Conservation (phyloP, 257 asterid species). For the Penstemon barbatus region DNA sequence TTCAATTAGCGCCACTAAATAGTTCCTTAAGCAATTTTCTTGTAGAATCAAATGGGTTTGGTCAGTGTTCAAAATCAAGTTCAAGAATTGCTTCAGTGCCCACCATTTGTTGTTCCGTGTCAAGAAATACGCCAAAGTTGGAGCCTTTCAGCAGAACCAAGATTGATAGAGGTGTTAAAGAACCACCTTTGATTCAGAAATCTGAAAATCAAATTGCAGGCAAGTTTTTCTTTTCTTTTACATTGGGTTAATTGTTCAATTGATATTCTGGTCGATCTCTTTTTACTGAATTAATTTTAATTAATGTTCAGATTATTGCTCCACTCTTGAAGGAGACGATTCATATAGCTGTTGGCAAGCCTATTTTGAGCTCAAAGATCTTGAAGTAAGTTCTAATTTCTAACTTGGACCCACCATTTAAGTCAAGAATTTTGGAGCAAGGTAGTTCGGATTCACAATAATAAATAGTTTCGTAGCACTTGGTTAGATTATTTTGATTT, state of each 20-base stretch:
- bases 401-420: not conserved
- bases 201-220: constrained; percentile 79
- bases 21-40: constrained; percentile 34
- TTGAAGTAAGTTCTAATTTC: constrained; percentile 59
- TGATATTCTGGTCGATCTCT: too few species aligned
- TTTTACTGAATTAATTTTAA: not conserved
- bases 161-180: constrained; percentile 63
- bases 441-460: too few species aligned
- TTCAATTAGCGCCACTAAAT: constrained; percentile 41
- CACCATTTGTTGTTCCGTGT: constrained; percentile 51
- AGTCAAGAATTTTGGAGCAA: too few species aligned
- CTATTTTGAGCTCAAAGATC: constrained; percentile 90
- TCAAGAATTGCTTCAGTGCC: constrained; percentile 29
- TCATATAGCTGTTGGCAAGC: constrained; percentile 93
- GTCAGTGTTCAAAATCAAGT: constrained; percentile 29
- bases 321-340: constrained; percentile 81
- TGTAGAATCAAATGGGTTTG: constrained; percentile 31
- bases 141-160: constrained; percentile 89
- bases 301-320: constrained; percentile 69
- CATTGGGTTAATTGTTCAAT: not conserved
- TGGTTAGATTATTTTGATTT: too few species aligned
- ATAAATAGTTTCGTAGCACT: too few species aligned
- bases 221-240: constrained; percentile 22
- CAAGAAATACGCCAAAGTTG: constrained; percentile 73
- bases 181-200: constrained; percentile 86